Conservation (phyloP, 2,329 filamentous ascomycete genomes). For the Intubia oerlemansii region DNA sequence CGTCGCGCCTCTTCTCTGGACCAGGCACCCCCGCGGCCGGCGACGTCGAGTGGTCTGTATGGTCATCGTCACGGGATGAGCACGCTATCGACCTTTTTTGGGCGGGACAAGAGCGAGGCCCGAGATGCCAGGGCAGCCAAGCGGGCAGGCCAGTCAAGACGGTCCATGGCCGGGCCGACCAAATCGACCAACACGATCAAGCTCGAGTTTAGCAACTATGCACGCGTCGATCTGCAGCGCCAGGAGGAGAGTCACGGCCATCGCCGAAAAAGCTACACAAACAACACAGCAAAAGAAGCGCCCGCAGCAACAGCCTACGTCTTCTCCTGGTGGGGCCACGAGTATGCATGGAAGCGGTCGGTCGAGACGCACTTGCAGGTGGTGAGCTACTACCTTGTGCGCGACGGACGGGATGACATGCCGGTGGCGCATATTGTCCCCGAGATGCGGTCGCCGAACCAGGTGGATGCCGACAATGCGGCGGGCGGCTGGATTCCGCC, state of each 20-base stretch:
- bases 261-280: too few relatives aligned
- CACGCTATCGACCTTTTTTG: slow-evolving; percentile 10
- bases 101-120: slow-evolving; percentile 7
- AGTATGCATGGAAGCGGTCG: slow-evolving; percentile 29
- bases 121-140: neutral
- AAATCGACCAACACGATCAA: slow-evolving; percentile 56
- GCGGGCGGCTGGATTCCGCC: slow-evolving; percentile 82
- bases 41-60: neutral
- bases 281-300: too few relatives aligned
- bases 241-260: neutral
- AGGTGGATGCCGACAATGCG: slow-evolving; percentile 47
- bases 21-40: neutral
- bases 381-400: slow-evolving; percentile 62
- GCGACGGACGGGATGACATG: slow-evolving; percentile 31
- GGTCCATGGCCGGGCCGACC: too few relatives aligned
- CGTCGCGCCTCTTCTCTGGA: too few relatives aligned
- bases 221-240: slow-evolving; percentile 56
- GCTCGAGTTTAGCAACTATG: slow-evolving; percentile 94
- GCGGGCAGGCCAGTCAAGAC: too few relatives aligned
- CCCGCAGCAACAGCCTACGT: slow-evolving; percentile 82
- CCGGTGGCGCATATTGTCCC: slow-evolving; percentile 73
- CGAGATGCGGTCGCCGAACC: slow-evolving; percentile 48
- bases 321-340: slow-evolving; percentile 50
- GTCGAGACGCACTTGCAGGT: slow-evolving; percentile 44
- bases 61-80: too few relatives aligned